Conservation (phyloP, 768 basidiomycete species). For the Auricularia sp. region DNA sequence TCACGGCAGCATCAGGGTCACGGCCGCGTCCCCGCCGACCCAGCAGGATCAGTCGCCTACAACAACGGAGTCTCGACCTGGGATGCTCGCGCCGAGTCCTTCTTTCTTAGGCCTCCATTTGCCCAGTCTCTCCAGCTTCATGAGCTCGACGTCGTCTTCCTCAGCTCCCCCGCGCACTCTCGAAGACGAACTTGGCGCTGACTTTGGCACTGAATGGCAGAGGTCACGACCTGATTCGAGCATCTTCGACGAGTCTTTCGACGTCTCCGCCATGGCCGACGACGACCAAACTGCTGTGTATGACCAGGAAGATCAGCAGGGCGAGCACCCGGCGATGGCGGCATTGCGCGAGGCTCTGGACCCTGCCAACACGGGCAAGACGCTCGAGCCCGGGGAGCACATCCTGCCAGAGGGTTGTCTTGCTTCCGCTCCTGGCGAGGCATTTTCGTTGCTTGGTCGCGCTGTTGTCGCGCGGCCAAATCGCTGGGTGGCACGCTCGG, state of each 20-base stretch:
- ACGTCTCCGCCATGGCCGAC: neutral
- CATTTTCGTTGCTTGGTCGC: slow-evolving; percentile 11
- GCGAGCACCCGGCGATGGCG: slow-evolving; percentile 25
- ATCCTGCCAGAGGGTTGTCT: slow-evolving; percentile 15
- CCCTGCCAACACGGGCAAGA: slow-evolving; percentile 10
- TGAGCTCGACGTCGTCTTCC: neutral
- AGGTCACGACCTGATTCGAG: neutral
- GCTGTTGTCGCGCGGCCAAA: slow-evolving; percentile 12
- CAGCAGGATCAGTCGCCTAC: neutral
- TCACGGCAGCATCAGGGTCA: neutral
- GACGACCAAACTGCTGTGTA: neutral
- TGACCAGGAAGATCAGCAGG: neutral
- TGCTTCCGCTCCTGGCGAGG: slow-evolving; percentile 10
- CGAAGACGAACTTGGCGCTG: slow-evolving; percentile 40
- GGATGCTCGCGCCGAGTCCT: neutral
- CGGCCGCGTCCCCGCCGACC: neutral
- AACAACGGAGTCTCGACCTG: neutral
- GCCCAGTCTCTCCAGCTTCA: neutral
- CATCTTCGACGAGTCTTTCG: slow-evolving; percentile 4
- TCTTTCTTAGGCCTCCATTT: neutral
- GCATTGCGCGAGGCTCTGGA: slow-evolving; percentile 26
- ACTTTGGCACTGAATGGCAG: slow-evolving; percentile 24
- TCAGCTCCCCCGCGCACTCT: slow-evolving; percentile 29
- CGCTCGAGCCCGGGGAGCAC: slow-evolving; percentile 12
- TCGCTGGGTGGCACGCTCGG: slow-evolving; percentile 9